Percentiles rank a stretch among this genome's conserved stretches.
These are phyloP conservation scores for Coffea canephora DNA, from an alignment of 257 asterid species.

Conservation along the genomic window DNA sequence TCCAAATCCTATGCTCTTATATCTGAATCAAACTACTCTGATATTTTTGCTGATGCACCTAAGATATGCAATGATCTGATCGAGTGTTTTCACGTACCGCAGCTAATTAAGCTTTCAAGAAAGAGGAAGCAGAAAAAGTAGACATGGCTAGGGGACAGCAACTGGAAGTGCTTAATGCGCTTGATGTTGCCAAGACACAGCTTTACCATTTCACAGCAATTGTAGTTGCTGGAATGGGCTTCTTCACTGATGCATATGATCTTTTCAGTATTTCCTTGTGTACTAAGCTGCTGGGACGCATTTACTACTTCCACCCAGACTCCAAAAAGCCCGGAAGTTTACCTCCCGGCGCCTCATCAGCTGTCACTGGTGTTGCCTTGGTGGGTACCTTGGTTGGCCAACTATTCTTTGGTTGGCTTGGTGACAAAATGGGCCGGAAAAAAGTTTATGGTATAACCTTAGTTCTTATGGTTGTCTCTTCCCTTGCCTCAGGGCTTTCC, in stretches of 20 bases:
- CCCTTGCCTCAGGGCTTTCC: conserved; percentile 56
- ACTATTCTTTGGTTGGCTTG: conserved; percentile 67
- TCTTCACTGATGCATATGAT: conserved; percentile 67
- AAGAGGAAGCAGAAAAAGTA: not conserved
- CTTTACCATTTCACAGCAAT: conserved; percentile 66
- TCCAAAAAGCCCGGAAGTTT: conserved; percentile 49
- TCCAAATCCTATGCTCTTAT: not conserved
- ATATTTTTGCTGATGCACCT: not conserved
- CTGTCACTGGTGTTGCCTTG: conserved; percentile 62
- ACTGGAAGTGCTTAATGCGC: conserved; percentile 45
- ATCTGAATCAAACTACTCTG: not conserved
- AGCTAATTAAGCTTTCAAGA: not conserved
- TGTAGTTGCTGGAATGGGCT: conserved; percentile 66
- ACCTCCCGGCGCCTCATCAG: conserved; percentile 54
- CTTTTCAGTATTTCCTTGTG: conserved; percentile 63
- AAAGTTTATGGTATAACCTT: conserved; percentile 55
- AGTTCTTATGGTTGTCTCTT: conserved; percentile 47
- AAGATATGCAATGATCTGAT: not conserved
- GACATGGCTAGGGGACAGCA: conserved; percentile 33
- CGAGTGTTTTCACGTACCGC: not conserved
- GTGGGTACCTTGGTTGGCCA: conserved; percentile 58
- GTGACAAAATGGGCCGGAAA: conserved; percentile 54
- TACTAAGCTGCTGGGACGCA: conserved; percentile 63
- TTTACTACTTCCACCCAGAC: conserved; percentile 49
- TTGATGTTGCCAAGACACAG: conserved; percentile 58